These are phyloP conservation scores for Furcasterigmium sp. DNA, from an alignment of 2,329 filamentous ascomycete genomes.

Conservation along the genomic window DNA sequence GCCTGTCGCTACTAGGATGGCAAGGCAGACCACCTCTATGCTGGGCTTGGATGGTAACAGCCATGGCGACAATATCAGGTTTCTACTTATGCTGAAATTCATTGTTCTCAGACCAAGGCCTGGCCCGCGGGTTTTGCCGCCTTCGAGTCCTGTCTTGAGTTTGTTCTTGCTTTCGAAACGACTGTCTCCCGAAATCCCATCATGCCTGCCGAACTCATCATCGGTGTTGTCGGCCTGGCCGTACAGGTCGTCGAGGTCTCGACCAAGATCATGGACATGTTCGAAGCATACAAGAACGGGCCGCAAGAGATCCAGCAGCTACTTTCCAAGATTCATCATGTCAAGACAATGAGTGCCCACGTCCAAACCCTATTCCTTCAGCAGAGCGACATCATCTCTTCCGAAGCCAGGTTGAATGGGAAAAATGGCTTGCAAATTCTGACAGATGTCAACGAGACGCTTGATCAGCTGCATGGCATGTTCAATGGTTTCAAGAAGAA, in stretches of 20 bases:
- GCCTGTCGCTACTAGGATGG: no score
- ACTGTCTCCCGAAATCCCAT: no score
- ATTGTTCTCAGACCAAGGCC: no score
- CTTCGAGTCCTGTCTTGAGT: no score
- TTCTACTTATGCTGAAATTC: no score
- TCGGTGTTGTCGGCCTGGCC: not conserved
- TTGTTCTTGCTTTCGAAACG: no score
- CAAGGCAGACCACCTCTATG: no score
- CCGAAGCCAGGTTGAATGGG: not conserved
- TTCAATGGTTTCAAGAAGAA: not conserved
- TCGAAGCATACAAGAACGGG: not conserved
- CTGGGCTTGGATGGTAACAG: no score
- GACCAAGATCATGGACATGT: not conserved
- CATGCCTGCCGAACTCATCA: not conserved
- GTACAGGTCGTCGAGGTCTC: not conserved
- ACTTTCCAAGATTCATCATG: not conserved
- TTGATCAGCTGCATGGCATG: not conserved
- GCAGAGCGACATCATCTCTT: not conserved
- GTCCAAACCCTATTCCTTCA: not conserved
- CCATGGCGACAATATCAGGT: no score
- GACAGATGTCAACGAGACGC: not conserved
- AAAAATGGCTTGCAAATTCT: not conserved
- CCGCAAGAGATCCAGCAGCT: not conserved
- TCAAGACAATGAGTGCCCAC: not conserved
- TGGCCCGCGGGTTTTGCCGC: no score